These are phyloP conservation scores for Naematelia encephala DNA, from an alignment of 768 basidiomycete species.

Conservation along the genomic window DNA sequence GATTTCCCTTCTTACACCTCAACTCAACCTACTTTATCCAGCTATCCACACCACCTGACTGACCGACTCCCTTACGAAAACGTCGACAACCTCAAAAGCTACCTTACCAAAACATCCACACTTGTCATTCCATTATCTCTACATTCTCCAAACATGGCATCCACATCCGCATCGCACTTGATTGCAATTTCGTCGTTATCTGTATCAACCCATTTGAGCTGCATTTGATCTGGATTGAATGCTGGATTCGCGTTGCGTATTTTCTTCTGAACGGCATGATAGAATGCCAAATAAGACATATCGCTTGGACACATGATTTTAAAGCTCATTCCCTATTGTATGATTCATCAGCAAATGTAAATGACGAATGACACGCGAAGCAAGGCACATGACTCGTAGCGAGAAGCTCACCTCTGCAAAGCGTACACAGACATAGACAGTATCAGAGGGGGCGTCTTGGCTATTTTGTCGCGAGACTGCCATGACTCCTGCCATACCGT, in stretches of 20 bases:
- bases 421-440: neutral
- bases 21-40: too few species aligned
- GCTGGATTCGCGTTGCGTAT: neutral
- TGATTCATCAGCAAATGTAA: neutral
- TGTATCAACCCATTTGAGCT: conserved; percentile 39
- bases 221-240: conserved; percentile 5
- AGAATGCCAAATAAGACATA: neutral
- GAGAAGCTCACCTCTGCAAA: neutral
- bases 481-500: conserved; percentile 44
- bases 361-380: too few species aligned
- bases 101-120: conserved; percentile 11
- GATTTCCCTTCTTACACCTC: too few species aligned
- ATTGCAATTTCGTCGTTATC: conserved; percentile 41
- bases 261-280: conserved; percentile 1
- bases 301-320: neutral
- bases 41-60: neutral
- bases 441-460: neutral
- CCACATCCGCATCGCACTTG: conserved; percentile 39
- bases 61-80: neutral
- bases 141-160: conserved; percentile 41
- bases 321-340: neutral
- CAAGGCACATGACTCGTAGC: neutral
- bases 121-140: conserved; percentile 24
- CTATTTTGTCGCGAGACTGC: neutral
- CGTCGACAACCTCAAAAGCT: too few species aligned